Conservation (phyloP, 768 basidiomycete genomes). For the Trametes meyenii region DNA sequence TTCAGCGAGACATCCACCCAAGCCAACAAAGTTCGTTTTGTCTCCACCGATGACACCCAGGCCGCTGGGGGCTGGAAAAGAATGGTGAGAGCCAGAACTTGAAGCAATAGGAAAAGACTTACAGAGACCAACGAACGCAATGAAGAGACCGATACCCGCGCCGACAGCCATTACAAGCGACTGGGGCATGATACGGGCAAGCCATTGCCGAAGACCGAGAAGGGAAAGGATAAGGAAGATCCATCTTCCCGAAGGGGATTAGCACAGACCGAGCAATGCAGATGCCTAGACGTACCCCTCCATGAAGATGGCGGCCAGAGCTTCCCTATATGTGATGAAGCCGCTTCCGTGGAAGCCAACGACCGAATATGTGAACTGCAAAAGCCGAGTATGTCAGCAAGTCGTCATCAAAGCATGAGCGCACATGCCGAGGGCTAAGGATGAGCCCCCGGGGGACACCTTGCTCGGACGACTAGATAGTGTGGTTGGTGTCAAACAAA, state of each 20-base stretch:
- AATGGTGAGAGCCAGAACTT: constrained; percentile 4
- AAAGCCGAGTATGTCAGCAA: neutral
- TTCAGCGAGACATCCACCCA: constrained; percentile 72
- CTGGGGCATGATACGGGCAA: constrained; percentile 86
- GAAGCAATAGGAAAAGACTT: neutral
- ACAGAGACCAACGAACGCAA: constrained; percentile 57
- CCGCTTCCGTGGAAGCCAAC: constrained; percentile 83
- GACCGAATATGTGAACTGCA: constrained; percentile 83
- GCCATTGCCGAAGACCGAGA: constrained; percentile 86
- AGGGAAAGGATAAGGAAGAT: constrained; percentile 80
- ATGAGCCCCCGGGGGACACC: neutral
- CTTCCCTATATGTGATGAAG: constrained; percentile 74
- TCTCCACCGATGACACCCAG: constrained; percentile 78
- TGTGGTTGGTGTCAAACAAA: no score
- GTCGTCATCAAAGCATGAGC: neutral
- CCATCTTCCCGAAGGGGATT: constrained; percentile 50
- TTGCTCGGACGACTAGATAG: neutral
- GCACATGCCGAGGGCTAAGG: neutral
- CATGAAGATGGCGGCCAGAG: constrained; percentile 82
- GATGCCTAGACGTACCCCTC: constrained; percentile 63
- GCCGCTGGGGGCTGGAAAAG: constrained; percentile 57
- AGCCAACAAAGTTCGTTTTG: constrained; percentile 66
- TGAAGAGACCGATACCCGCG: constrained; percentile 85
- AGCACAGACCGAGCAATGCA: neutral
- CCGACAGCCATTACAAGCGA: constrained; percentile 85